phyloP scores from a whole-genome alignment of 1,139 yeast species.

The Debaryomyces subglobosus region DNA sequence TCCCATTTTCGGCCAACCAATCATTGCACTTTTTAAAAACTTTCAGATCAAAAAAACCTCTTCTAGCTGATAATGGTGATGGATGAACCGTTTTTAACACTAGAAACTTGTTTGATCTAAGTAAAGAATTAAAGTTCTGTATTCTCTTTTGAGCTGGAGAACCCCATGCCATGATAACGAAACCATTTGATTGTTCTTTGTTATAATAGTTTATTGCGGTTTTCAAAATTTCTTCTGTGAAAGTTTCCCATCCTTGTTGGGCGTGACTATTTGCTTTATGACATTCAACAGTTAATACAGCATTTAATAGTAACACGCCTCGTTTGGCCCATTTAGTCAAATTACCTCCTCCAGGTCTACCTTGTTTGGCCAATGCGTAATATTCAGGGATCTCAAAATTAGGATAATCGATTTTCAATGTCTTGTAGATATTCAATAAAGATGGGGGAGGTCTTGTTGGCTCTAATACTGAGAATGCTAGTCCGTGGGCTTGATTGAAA shows the following conservation, averaged over 20 bases:
- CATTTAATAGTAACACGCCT: constrained; percentile 87
- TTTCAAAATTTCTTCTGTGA: constrained; percentile 73
- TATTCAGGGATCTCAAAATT: constrained; percentile 61
- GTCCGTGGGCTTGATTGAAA: constrained; percentile 90
- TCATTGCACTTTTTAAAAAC: constrained; percentile 75
- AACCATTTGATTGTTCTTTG: constrained; percentile 41
- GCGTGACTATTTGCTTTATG: constrained; percentile 95
- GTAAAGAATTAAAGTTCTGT: constrained; percentile 37
- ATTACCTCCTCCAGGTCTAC: constrained; percentile 59
- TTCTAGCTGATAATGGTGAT: constrained; percentile 85
- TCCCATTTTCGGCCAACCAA: constrained; percentile 61
- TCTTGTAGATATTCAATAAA: constrained; percentile 81
- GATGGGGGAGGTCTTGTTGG: constrained; percentile 93
- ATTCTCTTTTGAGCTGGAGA: constrained; percentile 83
- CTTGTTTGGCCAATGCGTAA: constrained; percentile 28
- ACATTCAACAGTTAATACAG: constrained; percentile 89
- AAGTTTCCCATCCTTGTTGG: constrained; percentile 88
- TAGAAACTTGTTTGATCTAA: constrained; percentile 35
- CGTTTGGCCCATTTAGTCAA: constrained; percentile 83
- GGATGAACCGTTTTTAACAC: constrained; percentile 87
- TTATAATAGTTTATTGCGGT: constrained; percentile 42
- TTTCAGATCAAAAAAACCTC: constrained; percentile 76
- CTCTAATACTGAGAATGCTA: constrained; percentile 87
- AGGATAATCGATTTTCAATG: constrained; percentile 72
- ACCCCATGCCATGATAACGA: constrained; percentile 94